Base-by-base conservation (phyloP, 2,329 filamentous ascomycete genomes). In the Neonectria neomacrospora region DNA sequence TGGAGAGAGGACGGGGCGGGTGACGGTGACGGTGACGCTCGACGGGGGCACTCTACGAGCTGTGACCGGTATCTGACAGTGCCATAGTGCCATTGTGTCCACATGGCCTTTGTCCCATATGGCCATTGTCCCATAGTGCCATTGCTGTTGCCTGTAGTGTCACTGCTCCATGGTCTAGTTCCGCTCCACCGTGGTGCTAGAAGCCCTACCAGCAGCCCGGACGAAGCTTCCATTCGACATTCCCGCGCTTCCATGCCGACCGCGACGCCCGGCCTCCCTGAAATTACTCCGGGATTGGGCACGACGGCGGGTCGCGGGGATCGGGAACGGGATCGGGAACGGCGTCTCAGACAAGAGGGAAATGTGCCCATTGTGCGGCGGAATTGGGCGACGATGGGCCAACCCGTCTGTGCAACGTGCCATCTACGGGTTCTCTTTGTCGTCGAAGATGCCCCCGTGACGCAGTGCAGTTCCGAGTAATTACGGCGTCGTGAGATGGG, bases 351-450 rank as follows among this genome's bases (percentile, higher is more conserved):
- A 56, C 41, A 54, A 37, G 47, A 18, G 50, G 52, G 50, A 51
- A 47, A 58, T 68, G 58, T 57, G 66, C 66, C 65, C 62, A 68
- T 67, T 60, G 62, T 65, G 45, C 58, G 56, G 32, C 32, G 64
- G 64, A 59, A 62, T 63, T 67, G 62, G 56, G 62, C 65, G 57
- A 61, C 51, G 20, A 61, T 61, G 55, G 26, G 41, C 64, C 58
- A 59, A 56, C 26, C 41, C 32, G 28, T 32, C 30, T 39, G 51
- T 55, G 51, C 53, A 50, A 58, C 64, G 30, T 65, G 45, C 20
- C 64, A 65, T 52, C 32, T 16, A 20, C 37, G 37, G 37, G 37
- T 20, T 41, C 9, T 61, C n/a, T 50, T 32, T 4, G 45, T 52
- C 20, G 23, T 28, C 32, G 20, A 18, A 11, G 16, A 34, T 41